Conservation (phyloP, 2,329 filamentous ascomycete genomes). For the Neurospora crassa region DNA sequence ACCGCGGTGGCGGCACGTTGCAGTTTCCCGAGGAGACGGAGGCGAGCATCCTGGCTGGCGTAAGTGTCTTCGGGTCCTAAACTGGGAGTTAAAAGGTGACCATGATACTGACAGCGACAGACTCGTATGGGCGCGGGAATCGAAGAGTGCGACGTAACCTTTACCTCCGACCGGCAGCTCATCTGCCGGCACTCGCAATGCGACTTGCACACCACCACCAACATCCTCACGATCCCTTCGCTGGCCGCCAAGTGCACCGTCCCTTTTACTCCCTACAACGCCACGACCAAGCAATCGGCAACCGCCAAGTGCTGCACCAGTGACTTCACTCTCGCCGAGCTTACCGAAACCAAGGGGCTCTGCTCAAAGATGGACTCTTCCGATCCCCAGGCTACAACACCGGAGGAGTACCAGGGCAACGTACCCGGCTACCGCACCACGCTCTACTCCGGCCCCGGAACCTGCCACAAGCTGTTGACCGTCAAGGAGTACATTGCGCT, state of each 20-base stretch:
- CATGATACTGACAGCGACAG: neutral
- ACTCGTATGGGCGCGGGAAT: conserved; percentile 59
- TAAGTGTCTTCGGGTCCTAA: conserved; percentile 2
- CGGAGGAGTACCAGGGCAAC: conserved; percentile 46
- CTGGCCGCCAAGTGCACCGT: conserved; percentile 54
- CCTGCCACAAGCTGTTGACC: conserved; percentile 52
- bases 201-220: conserved; percentile 59
- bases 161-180: conserved; percentile 55
- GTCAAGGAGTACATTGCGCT: conserved; percentile 54
- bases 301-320: conserved; percentile 60
- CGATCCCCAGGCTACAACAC: conserved; percentile 48
- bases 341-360: conserved; percentile 56
- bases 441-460: conserved; percentile 43
- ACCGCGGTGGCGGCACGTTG: conserved; percentile 52
- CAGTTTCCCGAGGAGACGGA: conserved; percentile 56
- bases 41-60: conserved; percentile 49
- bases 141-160: conserved; percentile 58
- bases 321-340: conserved; percentile 58
- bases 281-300: conserved; percentile 39
- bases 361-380: conserved; percentile 63
- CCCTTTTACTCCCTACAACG: conserved; percentile 44
- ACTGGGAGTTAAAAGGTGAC: no score
- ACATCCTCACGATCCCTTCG: conserved; percentile 52
- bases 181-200: conserved; percentile 60
- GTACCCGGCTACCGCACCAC: conserved; percentile 55